A percentile compares a stretch with the other conserved stretches of the same genome.
Evolutionary conservation across 805 yeast species (phyloP).

Genomic region (Candida germanica): DNA sequence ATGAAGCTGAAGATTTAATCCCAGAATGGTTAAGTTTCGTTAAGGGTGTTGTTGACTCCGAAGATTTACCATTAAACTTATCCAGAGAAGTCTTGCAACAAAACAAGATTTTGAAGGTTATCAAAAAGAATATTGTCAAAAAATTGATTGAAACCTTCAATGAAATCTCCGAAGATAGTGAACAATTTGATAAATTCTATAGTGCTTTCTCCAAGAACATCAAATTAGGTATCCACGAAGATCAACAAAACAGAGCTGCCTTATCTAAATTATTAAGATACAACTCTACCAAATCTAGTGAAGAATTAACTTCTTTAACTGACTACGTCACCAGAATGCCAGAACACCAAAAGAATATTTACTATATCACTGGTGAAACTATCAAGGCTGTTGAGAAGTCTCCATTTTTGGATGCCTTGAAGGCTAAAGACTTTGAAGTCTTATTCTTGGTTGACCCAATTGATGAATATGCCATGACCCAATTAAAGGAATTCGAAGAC

Average conservation of each 20-base stretch:
- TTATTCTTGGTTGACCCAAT: slow-evolving; percentile 98
- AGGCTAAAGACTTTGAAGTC: slow-evolving; percentile 98
- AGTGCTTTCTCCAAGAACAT: slow-evolving; percentile 96
- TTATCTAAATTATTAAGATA: slow-evolving; percentile 95
- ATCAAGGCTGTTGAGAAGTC: slow-evolving; percentile 97
- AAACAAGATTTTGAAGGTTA: slow-evolving; percentile 98
- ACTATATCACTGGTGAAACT: slow-evolving; percentile 99
- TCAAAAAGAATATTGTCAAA: slow-evolving; percentile 98
- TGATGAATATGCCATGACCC: slow-evolving; percentile 99
- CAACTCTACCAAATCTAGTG: slow-evolving; percentile 93
- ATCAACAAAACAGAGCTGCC: slow-evolving; percentile 93
- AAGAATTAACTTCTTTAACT: slow-evolving; percentile 89
- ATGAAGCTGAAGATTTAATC: slow-evolving; percentile 97
- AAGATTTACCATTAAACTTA: slow-evolving; percentile 98
- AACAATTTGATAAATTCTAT: slow-evolving; percentile 98
- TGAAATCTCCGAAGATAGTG: slow-evolving; percentile 98
- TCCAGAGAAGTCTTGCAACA: slow-evolving; percentile 99
- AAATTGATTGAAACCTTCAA: slow-evolving; percentile 97
- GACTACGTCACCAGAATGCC: slow-evolving; percentile 99
- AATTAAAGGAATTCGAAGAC: slow-evolving; percentile 98
- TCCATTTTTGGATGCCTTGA: slow-evolving; percentile 98
- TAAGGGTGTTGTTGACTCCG: slow-evolving; percentile 99
- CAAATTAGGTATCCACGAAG: slow-evolving; percentile 99
- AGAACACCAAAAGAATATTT: slow-evolving; percentile 99
- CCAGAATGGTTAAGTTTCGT: slow-evolving; percentile 99